Conservation (phyloP, 495 filamentous ascomycete genomes). For the Gamarada debralockiae region DNA sequence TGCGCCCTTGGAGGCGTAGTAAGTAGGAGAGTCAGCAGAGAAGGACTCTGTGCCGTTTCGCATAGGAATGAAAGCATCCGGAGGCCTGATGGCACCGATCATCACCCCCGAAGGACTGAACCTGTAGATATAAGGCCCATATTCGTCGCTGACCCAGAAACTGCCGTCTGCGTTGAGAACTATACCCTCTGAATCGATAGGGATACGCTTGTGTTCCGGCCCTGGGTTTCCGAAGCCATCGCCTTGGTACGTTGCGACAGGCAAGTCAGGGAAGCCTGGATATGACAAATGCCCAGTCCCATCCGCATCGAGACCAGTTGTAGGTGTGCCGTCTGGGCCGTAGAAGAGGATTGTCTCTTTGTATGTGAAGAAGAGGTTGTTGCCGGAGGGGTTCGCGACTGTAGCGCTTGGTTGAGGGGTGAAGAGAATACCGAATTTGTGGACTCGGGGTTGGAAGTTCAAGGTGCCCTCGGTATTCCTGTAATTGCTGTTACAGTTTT, state of each 20-base stretch:
- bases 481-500: constrained; percentile 38
- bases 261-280: constrained; percentile 60
- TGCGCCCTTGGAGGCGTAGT: constrained; percentile 25
- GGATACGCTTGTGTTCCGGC: constrained; percentile 56
- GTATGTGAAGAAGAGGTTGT: constrained; percentile 66
- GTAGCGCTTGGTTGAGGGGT: constrained; percentile 49
- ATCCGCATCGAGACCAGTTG: constrained; percentile 71
- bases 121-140: constrained; percentile 69
- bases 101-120: constrained; percentile 59
- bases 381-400: constrained; percentile 48
- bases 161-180: constrained; percentile 58
- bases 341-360: constrained; percentile 63
- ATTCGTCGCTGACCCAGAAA: constrained; percentile 81
- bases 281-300: constrained; percentile 45
- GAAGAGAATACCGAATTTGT: constrained; percentile 63
- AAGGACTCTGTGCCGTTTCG: constrained; percentile 49
- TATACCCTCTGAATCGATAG: constrained; percentile 68
- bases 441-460: constrained; percentile 70
- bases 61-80: constrained; percentile 61
- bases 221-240: constrained; percentile 69
- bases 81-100: constrained; percentile 62
- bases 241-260: constrained; percentile 62
- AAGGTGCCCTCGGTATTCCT: constrained; percentile 63
- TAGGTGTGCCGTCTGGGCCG: constrained; percentile 61
- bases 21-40: constrained; percentile 17